phyloP scores from a whole-genome alignment of 371 early-diverging fungal genomes.

The Lichtheimia corymbifera region DNA sequence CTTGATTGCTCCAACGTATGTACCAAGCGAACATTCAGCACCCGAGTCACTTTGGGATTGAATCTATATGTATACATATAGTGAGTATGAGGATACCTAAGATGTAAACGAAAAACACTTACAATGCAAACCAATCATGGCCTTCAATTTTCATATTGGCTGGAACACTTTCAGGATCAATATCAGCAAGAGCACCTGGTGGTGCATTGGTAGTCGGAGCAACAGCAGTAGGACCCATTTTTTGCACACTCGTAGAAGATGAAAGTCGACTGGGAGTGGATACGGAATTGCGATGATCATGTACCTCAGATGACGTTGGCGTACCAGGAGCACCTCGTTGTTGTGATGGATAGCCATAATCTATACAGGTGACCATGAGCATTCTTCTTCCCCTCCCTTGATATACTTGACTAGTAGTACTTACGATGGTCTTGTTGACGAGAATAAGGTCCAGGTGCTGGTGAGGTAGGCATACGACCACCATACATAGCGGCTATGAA shows the following conservation, averaged over 20 bases:
- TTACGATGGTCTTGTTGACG: slow-evolving; percentile 14
- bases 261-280: too few species aligned
- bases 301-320: slow-evolving; percentile 6
- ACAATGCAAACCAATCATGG: slow-evolving; percentile 89
- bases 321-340: slow-evolving; percentile 12
- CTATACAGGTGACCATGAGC: slow-evolving; percentile 3
- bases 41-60: slow-evolving; percentile 68
- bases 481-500: slow-evolving; percentile 6
- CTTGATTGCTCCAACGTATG: slow-evolving; percentile 82
- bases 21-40: slow-evolving; percentile 76
- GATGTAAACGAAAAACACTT: slow-evolving; percentile 26
- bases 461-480: slow-evolving; percentile 18
- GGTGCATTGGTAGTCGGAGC: not conserved
- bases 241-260: slow-evolving; percentile 7
- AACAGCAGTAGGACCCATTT: slow-evolving; percentile 7
- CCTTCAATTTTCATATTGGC: slow-evolving; percentile 83
- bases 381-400: not conserved
- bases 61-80: slow-evolving; percentile 36
- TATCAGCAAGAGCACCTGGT: slow-evolving; percentile 69
- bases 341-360: slow-evolving; percentile 18
- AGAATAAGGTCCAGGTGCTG: slow-evolving; percentile 18
- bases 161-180: slow-evolving; percentile 87
- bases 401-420: not conserved
- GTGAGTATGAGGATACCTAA: not conserved
- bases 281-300: too few species aligned